These are phyloP conservation scores for Phaeosphaeria sp. DNA, from an alignment of 2,329 filamentous ascomycete species.

Conservation along the genomic window DNA sequence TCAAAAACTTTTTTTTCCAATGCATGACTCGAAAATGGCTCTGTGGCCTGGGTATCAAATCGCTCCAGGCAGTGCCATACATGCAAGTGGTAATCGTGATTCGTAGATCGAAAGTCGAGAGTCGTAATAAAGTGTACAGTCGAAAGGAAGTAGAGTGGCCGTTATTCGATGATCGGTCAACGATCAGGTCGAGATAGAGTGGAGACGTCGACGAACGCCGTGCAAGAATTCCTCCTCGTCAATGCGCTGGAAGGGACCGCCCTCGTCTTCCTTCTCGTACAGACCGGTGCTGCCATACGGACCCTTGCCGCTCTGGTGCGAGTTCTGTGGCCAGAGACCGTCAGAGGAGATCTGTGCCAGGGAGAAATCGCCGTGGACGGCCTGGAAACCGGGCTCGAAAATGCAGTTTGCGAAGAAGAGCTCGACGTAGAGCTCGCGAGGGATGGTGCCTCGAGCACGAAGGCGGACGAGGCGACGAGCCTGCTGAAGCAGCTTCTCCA, in stretches of 20 bases:
- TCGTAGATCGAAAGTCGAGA: slow-evolving; percentile 36
- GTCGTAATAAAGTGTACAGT: slow-evolving; percentile 26
- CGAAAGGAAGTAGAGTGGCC: slow-evolving; percentile 25
- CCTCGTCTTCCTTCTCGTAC: slow-evolving; percentile 57
- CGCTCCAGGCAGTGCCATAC: slow-evolving; percentile 42
- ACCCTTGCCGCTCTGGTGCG: slow-evolving; percentile 52
- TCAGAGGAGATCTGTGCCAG: slow-evolving; percentile 50
- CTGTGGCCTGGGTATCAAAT: slow-evolving; percentile 41
- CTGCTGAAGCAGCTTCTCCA: slow-evolving; percentile 51
- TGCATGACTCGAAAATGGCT: slow-evolving; percentile 29
- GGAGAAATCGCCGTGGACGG: slow-evolving; percentile 59
- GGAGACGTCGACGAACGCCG: slow-evolving; percentile 44
- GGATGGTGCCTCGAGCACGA: slow-evolving; percentile 47
- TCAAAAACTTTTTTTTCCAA: slow-evolving; percentile 23
- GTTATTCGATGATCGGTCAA: slow-evolving; percentile 20
- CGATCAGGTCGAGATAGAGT: slow-evolving; percentile 47
- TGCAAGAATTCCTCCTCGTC: slow-evolving; percentile 48
- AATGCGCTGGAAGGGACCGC: slow-evolving; percentile 48
- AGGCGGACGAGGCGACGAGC: slow-evolving; percentile 51
- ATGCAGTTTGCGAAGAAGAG: slow-evolving; percentile 61
- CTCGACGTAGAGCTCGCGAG: slow-evolving; percentile 53
- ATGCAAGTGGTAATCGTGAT: slow-evolving; percentile 37
- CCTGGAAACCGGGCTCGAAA: slow-evolving; percentile 55
- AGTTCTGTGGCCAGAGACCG: slow-evolving; percentile 51
- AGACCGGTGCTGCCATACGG: slow-evolving; percentile 58